phyloP scores from a whole-genome alignment of 371 early-diverging fungal genomes.

The Mortierella sp. region DNA sequence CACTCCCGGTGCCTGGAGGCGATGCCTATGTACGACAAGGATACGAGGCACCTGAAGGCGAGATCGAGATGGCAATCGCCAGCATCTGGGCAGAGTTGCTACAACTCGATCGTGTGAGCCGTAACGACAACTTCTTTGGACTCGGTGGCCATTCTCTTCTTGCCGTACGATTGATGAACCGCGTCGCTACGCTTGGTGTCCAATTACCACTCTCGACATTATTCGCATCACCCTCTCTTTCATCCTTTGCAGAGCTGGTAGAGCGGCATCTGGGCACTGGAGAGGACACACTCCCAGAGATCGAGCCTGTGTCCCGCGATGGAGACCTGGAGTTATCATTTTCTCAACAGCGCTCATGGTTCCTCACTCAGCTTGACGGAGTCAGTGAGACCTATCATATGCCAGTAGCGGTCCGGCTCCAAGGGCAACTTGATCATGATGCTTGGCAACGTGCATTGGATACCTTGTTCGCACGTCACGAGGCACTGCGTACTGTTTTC shows the following conservation, averaged over 20 bases:
- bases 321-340: constrained; percentile 1
- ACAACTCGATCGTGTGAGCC: constrained; percentile 8
- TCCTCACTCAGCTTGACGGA: constrained; percentile 9
- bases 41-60: constrained; percentile 13
- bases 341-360: constrained; percentile 9
- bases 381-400: constrained; percentile 12
- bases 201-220: neutral
- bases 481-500: constrained; percentile 9
- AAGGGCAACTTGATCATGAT: neutral
- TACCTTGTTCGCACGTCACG: constrained; percentile 4
- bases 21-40: neutral
- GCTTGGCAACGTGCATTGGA: constrained; percentile 2
- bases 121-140: constrained; percentile 19
- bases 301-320: neutral
- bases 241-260: neutral
- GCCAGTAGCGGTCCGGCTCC: neutral
- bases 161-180: neutral
- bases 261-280: neutral
- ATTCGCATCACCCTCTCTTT: constrained; percentile 3
- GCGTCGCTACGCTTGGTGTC: neutral
- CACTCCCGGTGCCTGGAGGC: neutral
- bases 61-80: constrained; percentile 7
- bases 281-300: neutral
- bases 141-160: constrained; percentile 7
- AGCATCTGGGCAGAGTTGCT: constrained; percentile 15